Evolutionary conservation across 2,329 filamentous ascomycete genomes (phyloP), one percentile per base, ranked within the genome.

Genomic region (Diaporthe sp.): DNA sequence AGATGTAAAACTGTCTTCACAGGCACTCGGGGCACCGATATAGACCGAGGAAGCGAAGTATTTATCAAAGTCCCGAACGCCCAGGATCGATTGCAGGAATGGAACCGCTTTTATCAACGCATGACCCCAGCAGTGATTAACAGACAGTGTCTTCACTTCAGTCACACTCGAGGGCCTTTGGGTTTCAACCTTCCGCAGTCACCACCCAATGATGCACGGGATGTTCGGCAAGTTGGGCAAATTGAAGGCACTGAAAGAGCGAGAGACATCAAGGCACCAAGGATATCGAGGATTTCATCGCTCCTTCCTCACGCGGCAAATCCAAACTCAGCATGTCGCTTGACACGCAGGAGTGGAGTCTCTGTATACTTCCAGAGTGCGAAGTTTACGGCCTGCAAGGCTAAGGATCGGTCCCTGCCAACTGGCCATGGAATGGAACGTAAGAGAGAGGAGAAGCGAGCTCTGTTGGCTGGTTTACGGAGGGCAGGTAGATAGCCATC

Each of bases 391-490:
- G 33, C 35, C 47, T 45, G 57, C 54, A 50, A 58, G 45, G 57
- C 57, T 54, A 68, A 58, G 72, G 71, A 58, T 66, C 50, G 54
- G n/a, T 60, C 61, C 71, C 71, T 67, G 57, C 47, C 50, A 30
- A 25, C n/a, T 45, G 64, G 25, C 57, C 40, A 52, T 30, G 30
- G 47, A 28, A 74, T 71, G 72, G 47, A 72, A 72, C 72, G 60
- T 72, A 70, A 74, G 61, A 52, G 75, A 61, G 45, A 55, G 28
- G 52, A 45, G 47, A 61, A 33, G 7, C 45, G 50, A 52, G 67
- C 71, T 60, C 67, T 30, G 74, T 75, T 76, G 75, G 75, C 58
- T 73, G 67, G 19, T 73, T 73, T 76, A 76, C 75, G 75, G 72
- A 47, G 54, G 45, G 17, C 30, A 47, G 45, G 45, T 28, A 60